A percentile compares a stretch with the other conserved stretches of the same genome.
These are phyloP conservation scores for Umbilicus rupestris DNA, from an alignment of 164 flowering plant species.

Conservation along the genomic window DNA sequence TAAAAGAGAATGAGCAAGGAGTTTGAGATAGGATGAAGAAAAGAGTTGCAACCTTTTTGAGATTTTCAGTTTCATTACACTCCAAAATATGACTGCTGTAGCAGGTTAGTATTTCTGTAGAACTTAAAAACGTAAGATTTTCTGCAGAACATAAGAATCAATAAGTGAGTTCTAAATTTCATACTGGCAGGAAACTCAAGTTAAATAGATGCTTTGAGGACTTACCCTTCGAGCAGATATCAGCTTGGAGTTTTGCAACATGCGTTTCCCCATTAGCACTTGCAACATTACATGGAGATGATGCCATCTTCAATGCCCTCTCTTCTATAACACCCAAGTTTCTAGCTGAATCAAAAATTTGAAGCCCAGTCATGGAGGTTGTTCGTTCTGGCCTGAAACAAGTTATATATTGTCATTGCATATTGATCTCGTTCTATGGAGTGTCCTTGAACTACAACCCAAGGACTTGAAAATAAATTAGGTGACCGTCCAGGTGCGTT, in stretches of 20 bases:
- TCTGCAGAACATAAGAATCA: neutral
- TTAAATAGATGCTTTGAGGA: neutral
- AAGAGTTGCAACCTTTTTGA: neutral
- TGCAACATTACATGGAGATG: constrained; percentile 8
- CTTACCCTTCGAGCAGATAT: constrained; percentile 21
- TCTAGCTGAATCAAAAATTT: constrained; percentile 12
- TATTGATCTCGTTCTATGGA: constrained; percentile 8
- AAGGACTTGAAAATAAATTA: neutral
- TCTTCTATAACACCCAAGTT: constrained; percentile 11
- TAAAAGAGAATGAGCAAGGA: neutral
- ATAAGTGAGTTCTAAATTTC: neutral
- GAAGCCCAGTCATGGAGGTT: constrained; percentile 14
- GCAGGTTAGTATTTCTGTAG: neutral
- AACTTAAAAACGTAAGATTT: neutral
- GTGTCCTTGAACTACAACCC: constrained; percentile 12
- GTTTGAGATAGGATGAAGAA: neutral
- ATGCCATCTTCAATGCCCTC: constrained; percentile 5
- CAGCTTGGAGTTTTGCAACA: constrained; percentile 4
- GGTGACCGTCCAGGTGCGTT: no score
- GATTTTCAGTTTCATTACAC: neutral
- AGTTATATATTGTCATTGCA: constrained; percentile 8
- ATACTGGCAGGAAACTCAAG: neutral
- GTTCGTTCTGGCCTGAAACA: constrained; percentile 1
- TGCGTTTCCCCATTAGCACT: constrained; percentile 6
- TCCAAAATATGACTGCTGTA: neutral